phyloP scores from a whole-genome alignment of 2,329 filamentous ascomycete genomes.

The Aspergillus sp. region DNA sequence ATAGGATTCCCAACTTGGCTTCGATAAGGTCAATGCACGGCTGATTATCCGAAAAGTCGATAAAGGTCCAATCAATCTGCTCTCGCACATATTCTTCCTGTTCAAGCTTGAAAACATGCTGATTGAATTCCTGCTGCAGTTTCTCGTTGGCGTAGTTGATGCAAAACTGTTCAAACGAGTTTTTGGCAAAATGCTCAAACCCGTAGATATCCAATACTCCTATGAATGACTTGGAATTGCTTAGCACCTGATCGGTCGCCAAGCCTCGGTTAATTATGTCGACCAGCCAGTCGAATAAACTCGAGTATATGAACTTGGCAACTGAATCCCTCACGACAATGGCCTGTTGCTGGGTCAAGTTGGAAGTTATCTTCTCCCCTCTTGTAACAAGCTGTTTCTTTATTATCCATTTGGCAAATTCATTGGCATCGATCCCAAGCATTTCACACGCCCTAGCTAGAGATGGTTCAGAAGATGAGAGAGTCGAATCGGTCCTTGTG shows the following conservation, averaged over 20 bases:
- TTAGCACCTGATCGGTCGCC: conserved; percentile 84
- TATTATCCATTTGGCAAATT: conserved; percentile 97
- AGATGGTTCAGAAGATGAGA: conserved; percentile 79
- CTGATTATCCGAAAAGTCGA: conserved; percentile 99
- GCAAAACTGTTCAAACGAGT: conserved; percentile 99
- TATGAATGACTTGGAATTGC: conserved; percentile 85
- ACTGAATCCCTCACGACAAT: conserved; percentile 95
- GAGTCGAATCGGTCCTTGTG: conserved; percentile 82
- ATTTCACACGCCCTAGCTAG: conserved; percentile 80
- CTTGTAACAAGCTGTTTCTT: conserved; percentile 98
- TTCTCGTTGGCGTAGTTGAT: conserved; percentile 99
- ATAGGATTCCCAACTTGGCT: conserved; percentile 90
- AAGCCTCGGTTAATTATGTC: conserved; percentile 91
- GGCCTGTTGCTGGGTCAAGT: conserved; percentile 90
- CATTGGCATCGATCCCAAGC: conserved; percentile 80
- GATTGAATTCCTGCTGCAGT: conserved; percentile 98
- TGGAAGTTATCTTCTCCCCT: conserved; percentile 96
- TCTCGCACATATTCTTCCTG: conserved; percentile 97
- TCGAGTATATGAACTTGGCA: conserved; percentile 98
- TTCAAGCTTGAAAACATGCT: conserved; percentile 98
- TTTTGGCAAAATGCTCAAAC: conserved; percentile 99
- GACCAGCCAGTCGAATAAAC: conserved; percentile 98
- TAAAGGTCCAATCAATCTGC: conserved; percentile 99
- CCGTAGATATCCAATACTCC: conserved; percentile 99
- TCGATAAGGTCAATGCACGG: conserved; percentile 98